phyloP scores from a whole-genome alignment of 495 filamentous ascomycete genomes.

The Neohortaea acidophila region DNA sequence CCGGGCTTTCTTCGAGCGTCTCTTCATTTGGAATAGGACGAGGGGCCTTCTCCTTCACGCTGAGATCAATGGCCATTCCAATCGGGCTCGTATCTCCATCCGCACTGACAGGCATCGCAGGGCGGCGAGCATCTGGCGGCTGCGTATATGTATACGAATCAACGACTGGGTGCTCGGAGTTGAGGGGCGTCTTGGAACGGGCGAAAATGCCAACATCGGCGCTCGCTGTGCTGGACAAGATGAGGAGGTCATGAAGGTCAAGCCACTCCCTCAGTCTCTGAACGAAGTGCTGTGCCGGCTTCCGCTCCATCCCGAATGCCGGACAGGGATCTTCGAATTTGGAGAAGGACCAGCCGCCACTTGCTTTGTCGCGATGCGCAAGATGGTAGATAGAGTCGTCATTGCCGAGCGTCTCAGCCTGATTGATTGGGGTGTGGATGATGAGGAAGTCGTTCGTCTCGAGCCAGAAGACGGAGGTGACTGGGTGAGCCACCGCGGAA shows the following conservation, averaged over 20 bases:
- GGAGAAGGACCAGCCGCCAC: constrained; percentile 46
- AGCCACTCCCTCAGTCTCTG: constrained; percentile 59
- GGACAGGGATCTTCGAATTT: constrained; percentile 57
- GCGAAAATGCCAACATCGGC: constrained; percentile 64
- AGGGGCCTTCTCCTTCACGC: constrained; percentile 58
- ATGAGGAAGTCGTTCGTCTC: constrained; percentile 74
- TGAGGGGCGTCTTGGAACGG: constrained; percentile 50
- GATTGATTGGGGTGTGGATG: constrained; percentile 50
- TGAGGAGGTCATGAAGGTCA: constrained; percentile 58
- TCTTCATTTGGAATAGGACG: constrained; percentile 59
- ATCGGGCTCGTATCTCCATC: constrained; percentile 62
- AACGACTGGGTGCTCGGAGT: constrained; percentile 41
- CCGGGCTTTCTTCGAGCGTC: constrained; percentile 58
- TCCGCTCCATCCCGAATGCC: constrained; percentile 49
- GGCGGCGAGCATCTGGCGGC: constrained; percentile 55
- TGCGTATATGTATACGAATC: constrained; percentile 58
- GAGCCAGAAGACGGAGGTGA: constrained; percentile 59
- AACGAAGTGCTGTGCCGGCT: constrained; percentile 60
- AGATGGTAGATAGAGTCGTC: constrained; percentile 57
- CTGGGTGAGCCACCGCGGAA: neutral
- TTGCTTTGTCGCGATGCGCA: constrained; percentile 45
- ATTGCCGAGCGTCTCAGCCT: constrained; percentile 14
- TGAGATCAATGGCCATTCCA: constrained; percentile 69
- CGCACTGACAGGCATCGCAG: constrained; percentile 45
- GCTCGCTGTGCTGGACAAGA: constrained; percentile 66